These are phyloP conservation scores for Russula sp. DNA, from an alignment of 768 basidiomycete genomes.

Conservation along the genomic window DNA sequence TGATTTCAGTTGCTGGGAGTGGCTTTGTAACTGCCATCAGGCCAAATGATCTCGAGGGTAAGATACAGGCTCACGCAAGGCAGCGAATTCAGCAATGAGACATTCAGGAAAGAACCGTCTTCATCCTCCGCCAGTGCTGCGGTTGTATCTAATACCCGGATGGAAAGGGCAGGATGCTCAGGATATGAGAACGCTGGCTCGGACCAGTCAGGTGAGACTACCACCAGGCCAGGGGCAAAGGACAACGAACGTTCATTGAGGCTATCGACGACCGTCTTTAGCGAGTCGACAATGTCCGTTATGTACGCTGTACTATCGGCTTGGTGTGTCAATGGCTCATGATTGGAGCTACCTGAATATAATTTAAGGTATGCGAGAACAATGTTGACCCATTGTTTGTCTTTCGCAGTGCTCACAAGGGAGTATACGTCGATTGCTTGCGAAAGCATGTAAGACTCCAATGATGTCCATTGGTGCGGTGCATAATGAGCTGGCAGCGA, in stretches of 20 bases:
- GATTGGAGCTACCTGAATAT: slow-evolving; percentile 49
- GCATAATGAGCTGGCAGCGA: slow-evolving; percentile 85
- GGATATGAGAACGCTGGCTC: slow-evolving; percentile 55
- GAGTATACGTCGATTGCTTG: slow-evolving; percentile 65
- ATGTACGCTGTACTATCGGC: slow-evolving; percentile 49
- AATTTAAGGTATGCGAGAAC: slow-evolving; percentile 71
- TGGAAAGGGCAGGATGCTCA: slow-evolving; percentile 62
- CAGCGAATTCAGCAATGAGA: slow-evolving; percentile 57
- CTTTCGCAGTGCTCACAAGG: slow-evolving; percentile 48
- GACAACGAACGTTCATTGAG: slow-evolving; percentile 46
- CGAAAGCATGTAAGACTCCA: slow-evolving; percentile 75
- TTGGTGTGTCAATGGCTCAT: slow-evolving; percentile 49
- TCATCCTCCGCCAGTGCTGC: slow-evolving; percentile 51
- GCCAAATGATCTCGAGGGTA: background rate
- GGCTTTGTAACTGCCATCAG: slow-evolving; percentile 36
- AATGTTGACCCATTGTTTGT: slow-evolving; percentile 77
- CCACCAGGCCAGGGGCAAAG: background rate
- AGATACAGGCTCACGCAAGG: slow-evolving; percentile 59
- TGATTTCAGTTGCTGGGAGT: slow-evolving; percentile 56
- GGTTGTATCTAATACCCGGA: slow-evolving; percentile 39
- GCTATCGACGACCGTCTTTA: slow-evolving; percentile 44
- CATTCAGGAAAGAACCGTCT: slow-evolving; percentile 60
- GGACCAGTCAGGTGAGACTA: slow-evolving; percentile 1
- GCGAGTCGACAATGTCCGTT: slow-evolving; percentile 40
- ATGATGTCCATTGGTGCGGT: slow-evolving; percentile 71